Percentiles rank a stretch among this genome's conserved stretches.
These are phyloP conservation scores for Alternaria brassicicola DNA, from an alignment of 2,329 filamentous ascomycete genomes.

Conservation along the genomic window DNA sequence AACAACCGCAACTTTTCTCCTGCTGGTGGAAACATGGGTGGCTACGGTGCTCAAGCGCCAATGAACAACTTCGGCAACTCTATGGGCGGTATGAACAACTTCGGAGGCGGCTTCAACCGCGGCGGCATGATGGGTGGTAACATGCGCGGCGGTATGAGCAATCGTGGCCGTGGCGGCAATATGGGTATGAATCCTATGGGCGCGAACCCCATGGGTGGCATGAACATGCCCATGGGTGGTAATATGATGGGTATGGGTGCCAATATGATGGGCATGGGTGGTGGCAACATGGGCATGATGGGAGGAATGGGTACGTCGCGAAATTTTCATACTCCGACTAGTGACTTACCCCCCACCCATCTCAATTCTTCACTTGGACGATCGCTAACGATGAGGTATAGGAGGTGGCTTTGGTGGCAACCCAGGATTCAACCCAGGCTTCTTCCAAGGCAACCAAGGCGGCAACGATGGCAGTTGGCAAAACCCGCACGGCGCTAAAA, in stretches of 20 bases:
- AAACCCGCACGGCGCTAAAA: slow-evolving; percentile 81
- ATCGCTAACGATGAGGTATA: slow-evolving; percentile 18
- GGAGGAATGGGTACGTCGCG: slow-evolving; percentile 41
- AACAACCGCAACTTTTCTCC: slow-evolving; percentile 48
- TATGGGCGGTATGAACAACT: slow-evolving; percentile 48
- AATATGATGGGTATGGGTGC: slow-evolving; percentile 51
- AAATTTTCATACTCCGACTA: slow-evolving; percentile 2
- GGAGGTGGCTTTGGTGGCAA: slow-evolving; percentile 64
- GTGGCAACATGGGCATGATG: slow-evolving; percentile 43
- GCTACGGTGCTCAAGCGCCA: slow-evolving; percentile 47
- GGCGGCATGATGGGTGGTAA: slow-evolving; percentile 47
- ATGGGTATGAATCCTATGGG: slow-evolving; percentile 49
- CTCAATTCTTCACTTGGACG: not conserved
- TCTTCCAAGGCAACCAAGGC: slow-evolving; percentile 64
- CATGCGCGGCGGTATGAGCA: slow-evolving; percentile 57
- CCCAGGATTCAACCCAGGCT: slow-evolving; percentile 74
- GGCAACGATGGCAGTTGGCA: slow-evolving; percentile 66
- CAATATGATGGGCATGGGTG: slow-evolving; percentile 44
- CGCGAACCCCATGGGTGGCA: slow-evolving; percentile 43
- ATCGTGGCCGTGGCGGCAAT: slow-evolving; percentile 44
- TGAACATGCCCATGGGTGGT: slow-evolving; percentile 48
- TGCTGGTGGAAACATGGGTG: slow-evolving; percentile 44
- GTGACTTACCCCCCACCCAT: slow-evolving; percentile 2
- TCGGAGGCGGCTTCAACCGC: slow-evolving; percentile 52
- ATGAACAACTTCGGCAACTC: slow-evolving; percentile 56